Percentiles rank a stretch among this genome's conserved stretches.
These are phyloP conservation scores for Mucor piriformis DNA, from an alignment of 371 early-diverging fungal species.

Conservation along the genomic window DNA sequence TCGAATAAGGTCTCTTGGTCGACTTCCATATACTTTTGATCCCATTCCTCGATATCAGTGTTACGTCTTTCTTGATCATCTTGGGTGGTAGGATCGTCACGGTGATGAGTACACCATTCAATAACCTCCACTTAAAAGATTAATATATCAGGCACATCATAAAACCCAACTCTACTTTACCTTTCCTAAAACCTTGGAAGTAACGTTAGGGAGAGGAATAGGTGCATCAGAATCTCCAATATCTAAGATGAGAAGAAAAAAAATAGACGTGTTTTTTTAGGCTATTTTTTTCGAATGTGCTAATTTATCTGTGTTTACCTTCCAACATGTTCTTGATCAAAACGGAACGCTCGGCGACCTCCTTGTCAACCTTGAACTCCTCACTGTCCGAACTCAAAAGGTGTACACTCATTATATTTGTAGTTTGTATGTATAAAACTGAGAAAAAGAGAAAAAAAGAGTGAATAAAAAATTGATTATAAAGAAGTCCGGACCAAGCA, in stretches of 20 bases:
- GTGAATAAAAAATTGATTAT: neutral
- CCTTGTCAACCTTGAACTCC: slow-evolving; percentile 78
- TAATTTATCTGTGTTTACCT: slow-evolving; percentile 35
- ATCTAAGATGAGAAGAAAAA: slow-evolving; percentile 42
- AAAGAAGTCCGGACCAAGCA: neutral
- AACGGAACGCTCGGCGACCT: slow-evolving; percentile 84
- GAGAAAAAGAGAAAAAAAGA: neutral
- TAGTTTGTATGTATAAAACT: neutral
- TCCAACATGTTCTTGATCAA: slow-evolving; percentile 95
- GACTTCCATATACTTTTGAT: slow-evolving; percentile 78
- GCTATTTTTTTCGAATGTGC: neutral
- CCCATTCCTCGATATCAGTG: slow-evolving; percentile 83
- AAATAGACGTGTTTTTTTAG: neutral
- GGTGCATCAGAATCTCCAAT: slow-evolving; percentile 76
- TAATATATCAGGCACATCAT: too few relatives aligned
- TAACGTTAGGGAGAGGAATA: slow-evolving; percentile 82
- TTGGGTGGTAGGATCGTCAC: slow-evolving; percentile 67
- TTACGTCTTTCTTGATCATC: slow-evolving; percentile 67
- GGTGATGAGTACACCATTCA: slow-evolving; percentile 82
- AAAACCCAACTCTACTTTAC: slow-evolving; percentile 36
- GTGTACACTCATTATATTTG: slow-evolving; percentile 33
- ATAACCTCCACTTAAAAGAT: slow-evolving; percentile 55
- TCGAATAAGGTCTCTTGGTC: slow-evolving; percentile 82
- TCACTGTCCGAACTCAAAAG: slow-evolving; percentile 72
- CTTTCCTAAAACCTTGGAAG: slow-evolving; percentile 69